Percentiles rank a stretch among this genome's conserved stretches.
phyloP scores from a whole-genome alignment of 139 green algal genomes.

The Zygnema cylindricum region DNA sequence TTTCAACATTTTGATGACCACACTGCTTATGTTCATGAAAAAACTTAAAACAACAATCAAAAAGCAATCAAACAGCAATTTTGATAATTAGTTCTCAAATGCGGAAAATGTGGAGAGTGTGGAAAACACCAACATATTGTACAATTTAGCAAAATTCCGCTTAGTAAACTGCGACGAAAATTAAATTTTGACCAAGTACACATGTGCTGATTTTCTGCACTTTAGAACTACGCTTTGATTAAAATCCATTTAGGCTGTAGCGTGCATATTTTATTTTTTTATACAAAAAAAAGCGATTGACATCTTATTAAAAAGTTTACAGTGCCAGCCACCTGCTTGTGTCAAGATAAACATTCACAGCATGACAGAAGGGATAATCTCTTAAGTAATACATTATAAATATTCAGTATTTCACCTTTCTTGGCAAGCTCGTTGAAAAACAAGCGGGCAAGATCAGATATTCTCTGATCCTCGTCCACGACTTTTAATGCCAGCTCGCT shows the following conservation, averaged over 20 bases:
- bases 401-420: conserved; percentile 71
- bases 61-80: not conserved
- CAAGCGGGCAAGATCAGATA: conserved; percentile 66
- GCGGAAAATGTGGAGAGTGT: not conserved
- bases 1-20: not conserved
- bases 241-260: not conserved
- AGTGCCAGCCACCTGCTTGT: not conserved
- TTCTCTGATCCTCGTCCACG: conserved; percentile 71
- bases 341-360: not conserved
- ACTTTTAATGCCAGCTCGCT: conserved; percentile 80
- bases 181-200: not conserved
- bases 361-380: not conserved
- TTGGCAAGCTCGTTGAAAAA: conserved; percentile 86
- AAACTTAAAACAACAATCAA: not conserved
- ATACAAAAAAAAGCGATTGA: not conserved
- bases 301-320: not conserved
- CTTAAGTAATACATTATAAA: not conserved
- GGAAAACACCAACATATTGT: not conserved
- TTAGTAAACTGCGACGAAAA: not conserved
- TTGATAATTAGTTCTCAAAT: not conserved
- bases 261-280: too few relatives aligned
- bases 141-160: not conserved
- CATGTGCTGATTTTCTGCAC: too few relatives aligned
- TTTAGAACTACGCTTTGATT: not conserved
- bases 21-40: not conserved